Base-by-base conservation (phyloP, 164 flowering plant genomes). In the Macadamia tetraphylla region DNA sequence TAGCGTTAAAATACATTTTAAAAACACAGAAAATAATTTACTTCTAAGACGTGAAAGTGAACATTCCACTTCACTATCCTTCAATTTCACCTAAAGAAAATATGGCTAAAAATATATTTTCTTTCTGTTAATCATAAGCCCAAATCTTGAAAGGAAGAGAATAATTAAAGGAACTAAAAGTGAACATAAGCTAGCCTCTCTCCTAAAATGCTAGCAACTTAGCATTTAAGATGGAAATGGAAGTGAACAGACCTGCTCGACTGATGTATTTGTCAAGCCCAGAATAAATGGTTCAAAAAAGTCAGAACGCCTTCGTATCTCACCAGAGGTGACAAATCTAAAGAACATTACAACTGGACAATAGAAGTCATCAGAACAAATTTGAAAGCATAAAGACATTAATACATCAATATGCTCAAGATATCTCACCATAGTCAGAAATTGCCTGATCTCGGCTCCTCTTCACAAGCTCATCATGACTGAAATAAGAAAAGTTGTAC, bases 281-380 rank as follows among this genome's bases (percentile, higher is more conserved):
- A 89, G 49, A 60, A 94, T 79, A 69, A 92, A 94, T 43, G 99
- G 98, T 79, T 89, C 97, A 70, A 87, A 94, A 76, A 94, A 92
- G 72, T 94, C 94, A 29, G 91, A 75, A 15, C 96, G 95, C 69
- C 76, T 85, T 59, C 82, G 76, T 73, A 94, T 88, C 82, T 94
- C 98, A 61, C 92, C 97, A 75, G 99, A 85, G 31, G 99, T 90
- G 66, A 94, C 89, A 83, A 94, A 92, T 82, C 98, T 90, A 86
- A 94, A 94, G 83, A 92, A 92, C 99, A 94, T 92, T 31, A 92
- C 98, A 75, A 92, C 98, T 92, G 70, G 17, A 64, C 72, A 85
- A 77, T 66, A 80, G 75, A 79, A 18, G 17, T 58, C 53, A 58
- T 82, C 46, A 82, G 78, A 52, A 71, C 29, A 71, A 44, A 58